Evolutionary conservation across 2,329 filamentous ascomycete species (phyloP).

Genomic region (Emydomyces testavorans): DNA sequence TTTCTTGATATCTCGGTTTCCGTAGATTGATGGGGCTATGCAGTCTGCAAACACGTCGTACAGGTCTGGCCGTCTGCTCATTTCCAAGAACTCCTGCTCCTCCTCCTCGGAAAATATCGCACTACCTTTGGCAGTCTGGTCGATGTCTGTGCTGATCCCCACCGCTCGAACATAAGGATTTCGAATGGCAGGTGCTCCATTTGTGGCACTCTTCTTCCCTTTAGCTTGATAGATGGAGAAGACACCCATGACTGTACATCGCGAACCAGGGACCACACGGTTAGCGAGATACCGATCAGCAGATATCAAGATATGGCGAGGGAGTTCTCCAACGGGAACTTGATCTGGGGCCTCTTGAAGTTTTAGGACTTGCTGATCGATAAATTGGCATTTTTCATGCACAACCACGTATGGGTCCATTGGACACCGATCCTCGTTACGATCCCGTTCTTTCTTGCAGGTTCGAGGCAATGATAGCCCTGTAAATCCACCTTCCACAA

Average conservation of each 20-base stretch:
- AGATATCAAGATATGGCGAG: conserved; percentile 85
- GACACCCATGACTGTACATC: conserved; percentile 91
- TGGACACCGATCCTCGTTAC: conserved; percentile 63
- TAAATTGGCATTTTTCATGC: conserved; percentile 87
- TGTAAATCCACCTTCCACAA: conserved; percentile 73
- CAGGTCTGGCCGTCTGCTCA: conserved; percentile 83
- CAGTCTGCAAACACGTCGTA: conserved; percentile 83
- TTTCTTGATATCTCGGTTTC: conserved; percentile 93
- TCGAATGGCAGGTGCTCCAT: conserved; percentile 77
- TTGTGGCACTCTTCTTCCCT: conserved; percentile 62
- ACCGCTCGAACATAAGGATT: conserved; percentile 91
- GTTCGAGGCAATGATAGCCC: conserved; percentile 72
- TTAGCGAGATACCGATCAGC: conserved; percentile 96
- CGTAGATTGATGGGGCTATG: conserved; percentile 95
- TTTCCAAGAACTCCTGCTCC: conserved; percentile 87
- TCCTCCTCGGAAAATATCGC: conserved; percentile 85
- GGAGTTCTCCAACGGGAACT: conserved; percentile 90
- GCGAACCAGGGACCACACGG: conserved; percentile 83
- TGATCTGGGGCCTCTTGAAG: conserved; percentile 95
- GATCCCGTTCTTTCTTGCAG: conserved; percentile 53
- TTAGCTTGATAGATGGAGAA: conserved; percentile 98
- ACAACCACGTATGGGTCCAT: conserved; percentile 92
- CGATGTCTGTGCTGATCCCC: conserved; percentile 80
- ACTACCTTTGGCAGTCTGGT: conserved; percentile 76
- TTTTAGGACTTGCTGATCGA: conserved; percentile 97